Percentiles rank a stretch among this genome's conserved stretches.
Conservation (phyloP, 306 rosid genomes). For the Begonia loranthoides region DNA sequence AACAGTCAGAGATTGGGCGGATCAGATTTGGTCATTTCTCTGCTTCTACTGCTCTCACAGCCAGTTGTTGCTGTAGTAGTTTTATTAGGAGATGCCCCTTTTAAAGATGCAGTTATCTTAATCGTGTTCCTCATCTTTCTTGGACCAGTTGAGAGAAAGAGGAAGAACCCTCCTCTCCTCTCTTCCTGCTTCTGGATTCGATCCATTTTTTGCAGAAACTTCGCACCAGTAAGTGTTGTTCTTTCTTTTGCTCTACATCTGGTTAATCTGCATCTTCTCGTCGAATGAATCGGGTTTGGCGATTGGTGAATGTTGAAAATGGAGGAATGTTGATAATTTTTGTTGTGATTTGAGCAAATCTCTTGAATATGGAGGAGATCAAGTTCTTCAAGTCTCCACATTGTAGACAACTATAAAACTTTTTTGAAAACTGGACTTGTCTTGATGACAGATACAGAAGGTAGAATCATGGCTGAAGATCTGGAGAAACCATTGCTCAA, state of each 20-base stretch:
- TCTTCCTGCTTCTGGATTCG: not conserved
- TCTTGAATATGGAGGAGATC: too few species aligned
- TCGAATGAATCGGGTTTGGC: too few species aligned
- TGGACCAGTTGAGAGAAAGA: not conserved
- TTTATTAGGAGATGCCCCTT: not conserved
- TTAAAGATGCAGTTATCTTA: slow-evolving; percentile 7
- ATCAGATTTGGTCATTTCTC: slow-evolving; percentile 4
- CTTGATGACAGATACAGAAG: not conserved
- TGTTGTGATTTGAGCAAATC: too few species aligned
- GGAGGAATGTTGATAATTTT: too few species aligned
- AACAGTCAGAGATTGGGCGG: slow-evolving; percentile 39
- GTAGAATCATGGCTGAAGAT: slow-evolving; percentile 49
- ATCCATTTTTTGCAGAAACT: too few species aligned
- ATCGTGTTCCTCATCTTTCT: slow-evolving; percentile 6
- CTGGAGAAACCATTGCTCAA: slow-evolving; percentile 59
- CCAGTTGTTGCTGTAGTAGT: not conserved
- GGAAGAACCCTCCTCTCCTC: slow-evolving; percentile 7
- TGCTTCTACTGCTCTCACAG: too few species aligned
- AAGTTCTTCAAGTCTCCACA: not conserved
- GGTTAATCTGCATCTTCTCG: too few species aligned
- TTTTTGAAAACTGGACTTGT: not conserved
- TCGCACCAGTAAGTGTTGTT: too few species aligned
- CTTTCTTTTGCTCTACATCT: too few species aligned
- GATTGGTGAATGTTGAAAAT: too few species aligned
- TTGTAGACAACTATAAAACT: not conserved